phyloP scores from a whole-genome alignment of 345 rosid species.

The Syzygium jambos region DNA sequence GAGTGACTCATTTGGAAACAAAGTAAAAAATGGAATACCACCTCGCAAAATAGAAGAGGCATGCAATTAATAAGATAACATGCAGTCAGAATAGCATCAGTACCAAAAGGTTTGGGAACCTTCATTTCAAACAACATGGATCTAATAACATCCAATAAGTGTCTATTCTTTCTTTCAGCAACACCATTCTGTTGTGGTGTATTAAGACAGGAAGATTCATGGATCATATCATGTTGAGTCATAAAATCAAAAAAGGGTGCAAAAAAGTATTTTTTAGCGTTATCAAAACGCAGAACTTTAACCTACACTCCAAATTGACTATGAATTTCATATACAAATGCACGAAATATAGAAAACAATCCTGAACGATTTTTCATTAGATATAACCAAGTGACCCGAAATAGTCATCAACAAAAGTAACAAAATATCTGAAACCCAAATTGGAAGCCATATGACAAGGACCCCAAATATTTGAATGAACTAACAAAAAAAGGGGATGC shows the following conservation, averaged over 20 bases:
- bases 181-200: background rate
- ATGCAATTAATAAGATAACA: background rate
- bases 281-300: background rate
- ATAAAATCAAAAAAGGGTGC: no score
- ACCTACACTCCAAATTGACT: background rate
- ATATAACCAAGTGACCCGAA: no score
- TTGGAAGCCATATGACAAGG: background rate
- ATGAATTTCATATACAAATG: background rate
- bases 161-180: background rate
- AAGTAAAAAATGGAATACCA: background rate
- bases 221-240: background rate
- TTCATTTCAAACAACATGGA: background rate
- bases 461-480: background rate
- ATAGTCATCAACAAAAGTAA: background rate
- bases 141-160: no score
- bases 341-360: background rate
- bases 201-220: no score
- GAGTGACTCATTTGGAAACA: no score
- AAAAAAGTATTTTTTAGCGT: no score
- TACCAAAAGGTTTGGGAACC: background rate
- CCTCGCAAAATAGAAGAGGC: background rate
- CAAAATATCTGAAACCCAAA: background rate
- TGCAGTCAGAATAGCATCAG: background rate
- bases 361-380: no score
- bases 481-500: background rate